Percentiles rank a stretch among this genome's conserved stretches.
These are phyloP conservation scores for Marasmius oreades DNA, from an alignment of 1,284 basidiomycete species.

Conservation along the genomic window DNA sequence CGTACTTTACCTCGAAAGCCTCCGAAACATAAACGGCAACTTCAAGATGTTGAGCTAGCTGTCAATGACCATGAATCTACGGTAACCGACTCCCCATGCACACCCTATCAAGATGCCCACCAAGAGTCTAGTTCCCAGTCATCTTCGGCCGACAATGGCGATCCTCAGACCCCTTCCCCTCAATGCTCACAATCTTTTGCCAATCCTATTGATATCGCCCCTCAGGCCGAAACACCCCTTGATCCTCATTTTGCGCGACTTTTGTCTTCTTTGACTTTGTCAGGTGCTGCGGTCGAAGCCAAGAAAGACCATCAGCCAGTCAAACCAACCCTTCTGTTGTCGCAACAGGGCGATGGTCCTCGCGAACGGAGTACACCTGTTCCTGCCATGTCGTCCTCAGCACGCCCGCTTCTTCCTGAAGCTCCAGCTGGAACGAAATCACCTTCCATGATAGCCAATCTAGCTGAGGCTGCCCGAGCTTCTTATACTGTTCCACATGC, in stretches of 20 bases:
- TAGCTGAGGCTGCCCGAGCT: neutral
- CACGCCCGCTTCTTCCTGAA: neutral
- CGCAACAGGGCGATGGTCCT: constrained; percentile 5
- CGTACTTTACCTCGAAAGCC: constrained; percentile 31
- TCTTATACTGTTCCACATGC: no score
- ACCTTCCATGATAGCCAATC: neutral
- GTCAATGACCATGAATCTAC: constrained; percentile 19
- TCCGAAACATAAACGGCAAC: constrained; percentile 22
- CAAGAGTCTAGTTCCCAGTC: constrained; percentile 67
- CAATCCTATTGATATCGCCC: constrained; percentile 6
- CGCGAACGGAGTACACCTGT: constrained; percentile 18
- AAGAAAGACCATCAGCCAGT: constrained; percentile 17
- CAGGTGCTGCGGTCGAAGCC: constrained; percentile 38
- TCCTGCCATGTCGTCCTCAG: neutral
- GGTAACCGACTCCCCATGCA: constrained; percentile 17
- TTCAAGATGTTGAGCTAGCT: constrained; percentile 1
- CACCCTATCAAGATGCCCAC: constrained; percentile 28
- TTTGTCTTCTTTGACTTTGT: constrained; percentile 58
- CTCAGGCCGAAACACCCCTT: constrained; percentile 25
- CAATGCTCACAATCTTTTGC: constrained; percentile 40
- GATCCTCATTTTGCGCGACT: constrained; percentile 72
- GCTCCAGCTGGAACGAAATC: neutral
- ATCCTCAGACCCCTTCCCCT: constrained; percentile 62
- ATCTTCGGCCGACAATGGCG: constrained; percentile 57
- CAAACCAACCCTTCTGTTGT: neutral